These are phyloP conservation scores for Linnemannia zychae DNA, from an alignment of 192 early-diverging fungal species.

Conservation along the genomic window DNA sequence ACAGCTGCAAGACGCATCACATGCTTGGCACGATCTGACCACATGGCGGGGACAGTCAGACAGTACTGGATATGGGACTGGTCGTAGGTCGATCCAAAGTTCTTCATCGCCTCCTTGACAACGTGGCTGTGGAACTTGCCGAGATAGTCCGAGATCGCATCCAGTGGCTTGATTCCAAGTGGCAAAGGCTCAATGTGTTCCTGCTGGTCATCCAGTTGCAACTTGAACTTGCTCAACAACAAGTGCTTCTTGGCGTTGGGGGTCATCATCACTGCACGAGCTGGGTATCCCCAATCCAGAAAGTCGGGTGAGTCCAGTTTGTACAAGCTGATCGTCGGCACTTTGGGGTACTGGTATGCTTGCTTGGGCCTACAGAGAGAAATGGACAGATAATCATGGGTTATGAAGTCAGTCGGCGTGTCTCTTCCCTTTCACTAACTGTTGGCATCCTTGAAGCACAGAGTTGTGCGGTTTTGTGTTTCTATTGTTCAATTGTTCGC, in stretches of 20 bases:
- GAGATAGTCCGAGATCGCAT: conserved; percentile 59
- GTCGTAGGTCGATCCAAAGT: conserved; percentile 60
- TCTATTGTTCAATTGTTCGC: too few relatives aligned
- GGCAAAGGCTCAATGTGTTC: conserved; percentile 57
- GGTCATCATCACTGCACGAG: conserved; percentile 53
- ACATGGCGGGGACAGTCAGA: conserved; percentile 70
- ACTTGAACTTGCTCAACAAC: conserved; percentile 59
- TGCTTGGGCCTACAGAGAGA: conserved; percentile 52
- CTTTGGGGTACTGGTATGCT: conserved; percentile 63
- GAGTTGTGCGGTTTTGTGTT: not conserved
- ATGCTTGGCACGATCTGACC: conserved; percentile 67
- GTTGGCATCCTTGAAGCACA: not conserved
- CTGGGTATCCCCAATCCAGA: conserved; percentile 65
- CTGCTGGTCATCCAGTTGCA: conserved; percentile 58
- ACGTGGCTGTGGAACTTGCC: conserved; percentile 58
- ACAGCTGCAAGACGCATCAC: conserved; percentile 67
- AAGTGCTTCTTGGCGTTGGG: conserved; percentile 58
- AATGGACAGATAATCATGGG: not conserved
- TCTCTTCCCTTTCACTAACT: too few relatives aligned
- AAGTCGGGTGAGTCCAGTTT: conserved; percentile 57
- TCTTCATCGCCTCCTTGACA: conserved; percentile 57
- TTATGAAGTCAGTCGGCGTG: not conserved
- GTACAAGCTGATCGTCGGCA: conserved; percentile 59
- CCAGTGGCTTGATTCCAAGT: conserved; percentile 54
- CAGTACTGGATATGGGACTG: conserved; percentile 57